Percentiles rank a stretch among this genome's conserved stretches.
Conservation (phyloP, 75 land plant species). For the Pinus tabuliformis region DNA sequence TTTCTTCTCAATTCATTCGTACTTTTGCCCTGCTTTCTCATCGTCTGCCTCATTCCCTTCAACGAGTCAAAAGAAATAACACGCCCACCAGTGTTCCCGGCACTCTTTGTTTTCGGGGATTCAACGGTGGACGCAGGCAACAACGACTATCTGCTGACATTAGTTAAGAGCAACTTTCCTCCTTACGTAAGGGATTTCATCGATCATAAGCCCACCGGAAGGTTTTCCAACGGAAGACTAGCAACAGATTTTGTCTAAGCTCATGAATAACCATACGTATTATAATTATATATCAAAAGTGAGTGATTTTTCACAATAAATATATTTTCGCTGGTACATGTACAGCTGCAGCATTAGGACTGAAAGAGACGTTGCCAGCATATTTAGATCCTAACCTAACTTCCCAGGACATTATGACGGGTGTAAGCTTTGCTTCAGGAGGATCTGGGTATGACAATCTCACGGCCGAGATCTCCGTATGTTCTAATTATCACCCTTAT, state of each 20-base stretch:
- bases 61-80: no score
- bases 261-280: background rate
- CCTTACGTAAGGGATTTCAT: conserved; percentile 18
- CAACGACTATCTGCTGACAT: conserved; percentile 18
- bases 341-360: conserved; percentile 42
- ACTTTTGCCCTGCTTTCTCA: no score
- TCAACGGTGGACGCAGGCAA: no score
- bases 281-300: background rate
- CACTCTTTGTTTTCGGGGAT: no score
- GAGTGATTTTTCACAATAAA: background rate
- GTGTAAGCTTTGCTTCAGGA: conserved; percentile 75
- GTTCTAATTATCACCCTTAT: background rate
- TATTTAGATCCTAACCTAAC: conserved; percentile 41
- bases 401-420: conserved; percentile 32
- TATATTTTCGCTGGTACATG: background rate
- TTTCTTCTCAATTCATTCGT: no score
- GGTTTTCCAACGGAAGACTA: background rate
- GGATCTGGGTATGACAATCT: conserved; percentile 65
- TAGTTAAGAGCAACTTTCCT: conserved; percentile 36
- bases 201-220: no score
- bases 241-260: conserved; percentile 48
- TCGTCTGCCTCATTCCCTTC: no score
- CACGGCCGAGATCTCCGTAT: conserved; percentile 48
- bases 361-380: conserved; percentile 26
- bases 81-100: no score